phyloP scores from a whole-genome alignment of 768 basidiomycete species.

The Rhizopogon rudus region DNA sequence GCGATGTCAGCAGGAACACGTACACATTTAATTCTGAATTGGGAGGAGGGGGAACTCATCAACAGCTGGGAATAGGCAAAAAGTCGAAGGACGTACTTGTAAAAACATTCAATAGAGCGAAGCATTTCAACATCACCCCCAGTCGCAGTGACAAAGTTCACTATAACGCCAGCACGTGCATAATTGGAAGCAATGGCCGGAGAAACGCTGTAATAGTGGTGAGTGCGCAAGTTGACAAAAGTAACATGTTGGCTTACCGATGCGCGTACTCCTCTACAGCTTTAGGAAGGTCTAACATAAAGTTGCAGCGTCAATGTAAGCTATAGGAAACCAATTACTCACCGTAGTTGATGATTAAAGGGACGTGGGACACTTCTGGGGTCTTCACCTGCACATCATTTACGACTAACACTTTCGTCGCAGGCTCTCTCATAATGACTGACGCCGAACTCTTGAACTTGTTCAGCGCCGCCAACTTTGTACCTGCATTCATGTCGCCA shows the following conservation, averaged over 20 bases:
- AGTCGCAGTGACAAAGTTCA: conserved; percentile 97
- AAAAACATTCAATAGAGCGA: conserved; percentile 97
- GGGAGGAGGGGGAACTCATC: conserved; percentile 10
- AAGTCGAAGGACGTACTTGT: conserved; percentile 58
- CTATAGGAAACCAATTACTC: conserved; percentile 9
- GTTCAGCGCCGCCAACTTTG: conserved; percentile 77
- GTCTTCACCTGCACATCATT: conserved; percentile 93
- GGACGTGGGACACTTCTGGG: conserved; percentile 84
- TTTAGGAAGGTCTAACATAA: conserved; percentile 71
- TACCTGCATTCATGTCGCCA: conserved; percentile 85
- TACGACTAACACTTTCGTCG: conserved; percentile 79
- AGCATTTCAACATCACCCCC: conserved; percentile 99
- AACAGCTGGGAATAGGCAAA: background rate
- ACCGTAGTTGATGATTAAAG: conserved; percentile 96
- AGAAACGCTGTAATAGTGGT: conserved; percentile 53
- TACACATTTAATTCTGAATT: conserved; percentile 81
- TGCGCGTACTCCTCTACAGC: conserved; percentile 98
- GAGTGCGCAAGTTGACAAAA: background rate
- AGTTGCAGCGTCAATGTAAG: conserved; percentile 3
- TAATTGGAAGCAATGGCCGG: conserved; percentile 83
- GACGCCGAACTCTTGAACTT: conserved; percentile 66
- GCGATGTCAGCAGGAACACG: conserved; percentile 23
- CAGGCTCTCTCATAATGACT: conserved; percentile 57
- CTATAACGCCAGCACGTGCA: conserved; percentile 83
- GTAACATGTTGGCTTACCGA: conserved; percentile 46